Conservation (phyloP, 2,329 filamentous ascomycete species). For the Aureobasidium uvarum region DNA sequence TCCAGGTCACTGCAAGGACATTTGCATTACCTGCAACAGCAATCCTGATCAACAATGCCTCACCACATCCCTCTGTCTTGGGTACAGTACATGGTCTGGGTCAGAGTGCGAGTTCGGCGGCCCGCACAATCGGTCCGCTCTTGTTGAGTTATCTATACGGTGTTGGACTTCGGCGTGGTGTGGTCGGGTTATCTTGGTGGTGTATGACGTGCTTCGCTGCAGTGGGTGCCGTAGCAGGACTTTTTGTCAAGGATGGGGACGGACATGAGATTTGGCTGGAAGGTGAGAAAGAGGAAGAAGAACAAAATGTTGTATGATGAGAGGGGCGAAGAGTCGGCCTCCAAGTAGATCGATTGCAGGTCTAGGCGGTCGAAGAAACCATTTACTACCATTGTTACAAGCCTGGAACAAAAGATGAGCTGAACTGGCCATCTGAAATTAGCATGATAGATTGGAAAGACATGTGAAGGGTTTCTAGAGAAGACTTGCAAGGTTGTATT, state of each 20-base stretch:
- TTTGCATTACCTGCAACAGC: constrained; percentile 57
- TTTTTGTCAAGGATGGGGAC: constrained; percentile 62
- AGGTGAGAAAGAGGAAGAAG: constrained; percentile 42
- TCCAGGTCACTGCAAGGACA: constrained; percentile 50
- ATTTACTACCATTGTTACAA: neutral
- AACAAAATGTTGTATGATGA: neutral
- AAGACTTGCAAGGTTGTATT: no score
- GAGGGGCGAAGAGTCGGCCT: neutral
- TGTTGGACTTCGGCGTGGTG: constrained; percentile 51
- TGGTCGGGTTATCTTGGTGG: constrained; percentile 61
- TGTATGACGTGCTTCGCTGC: constrained; percentile 53
- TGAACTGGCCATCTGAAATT: no score
- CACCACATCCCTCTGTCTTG: constrained; percentile 56
- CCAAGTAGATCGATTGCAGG: neutral
- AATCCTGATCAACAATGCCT: constrained; percentile 61
- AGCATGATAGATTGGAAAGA: no score
- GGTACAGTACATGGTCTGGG: constrained; percentile 60
- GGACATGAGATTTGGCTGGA: constrained; percentile 60
- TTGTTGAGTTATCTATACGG: constrained; percentile 55
- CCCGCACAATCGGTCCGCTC: constrained; percentile 56
- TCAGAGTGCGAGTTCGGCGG: constrained; percentile 55
- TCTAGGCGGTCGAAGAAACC: neutral
- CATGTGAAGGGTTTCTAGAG: no score
- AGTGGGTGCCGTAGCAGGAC: constrained; percentile 57
- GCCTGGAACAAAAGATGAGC: neutral